phyloP scores from a whole-genome alignment of 805 yeast genomes.

The Hagleromyces aurorensis region DNA sequence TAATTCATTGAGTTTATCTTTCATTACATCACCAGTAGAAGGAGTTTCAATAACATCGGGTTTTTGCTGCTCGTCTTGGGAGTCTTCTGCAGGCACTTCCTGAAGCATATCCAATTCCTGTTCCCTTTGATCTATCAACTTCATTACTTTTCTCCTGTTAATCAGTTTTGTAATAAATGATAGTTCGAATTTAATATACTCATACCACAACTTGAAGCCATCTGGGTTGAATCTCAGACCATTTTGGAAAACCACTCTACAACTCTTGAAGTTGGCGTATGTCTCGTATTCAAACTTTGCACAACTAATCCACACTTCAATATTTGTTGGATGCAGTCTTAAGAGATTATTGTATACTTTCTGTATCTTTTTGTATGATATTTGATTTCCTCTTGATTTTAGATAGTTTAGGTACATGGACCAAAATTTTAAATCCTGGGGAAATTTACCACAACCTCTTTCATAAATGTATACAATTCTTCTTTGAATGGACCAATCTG shows the following conservation, averaged over 20 bases:
- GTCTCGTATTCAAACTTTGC: constrained; percentile 89
- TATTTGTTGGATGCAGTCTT: constrained; percentile 83
- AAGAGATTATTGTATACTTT: constrained; percentile 70
- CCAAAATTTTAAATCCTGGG: constrained; percentile 76
- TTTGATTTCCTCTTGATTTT: constrained; percentile 41
- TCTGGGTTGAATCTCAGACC: constrained; percentile 80
- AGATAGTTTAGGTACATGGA: constrained; percentile 61
- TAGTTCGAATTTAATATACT: constrained; percentile 82
- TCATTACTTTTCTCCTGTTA: constrained; percentile 75
- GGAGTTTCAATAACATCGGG: constrained; percentile 38
- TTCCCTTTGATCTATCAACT: constrained; percentile 65
- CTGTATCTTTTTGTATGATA: constrained; percentile 64
- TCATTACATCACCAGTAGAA: constrained; percentile 45
- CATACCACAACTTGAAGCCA: constrained; percentile 65
- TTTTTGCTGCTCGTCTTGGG: constrained; percentile 30
- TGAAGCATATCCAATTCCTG: constrained; percentile 44
- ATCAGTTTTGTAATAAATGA: constrained; percentile 76
- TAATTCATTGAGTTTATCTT: constrained; percentile 56
- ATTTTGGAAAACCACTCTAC: constrained; percentile 77
- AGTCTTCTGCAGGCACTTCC: constrained; percentile 27
- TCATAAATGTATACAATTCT: constrained; percentile 77
- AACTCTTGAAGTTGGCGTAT: constrained; percentile 82
- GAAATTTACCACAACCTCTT: constrained; percentile 72
- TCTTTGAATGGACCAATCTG: constrained; percentile 83
- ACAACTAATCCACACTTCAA: constrained; percentile 89